These are phyloP conservation scores for Hypoxylon intermedium DNA, from an alignment of 495 filamentous ascomycete species.

Conservation along the genomic window DNA sequence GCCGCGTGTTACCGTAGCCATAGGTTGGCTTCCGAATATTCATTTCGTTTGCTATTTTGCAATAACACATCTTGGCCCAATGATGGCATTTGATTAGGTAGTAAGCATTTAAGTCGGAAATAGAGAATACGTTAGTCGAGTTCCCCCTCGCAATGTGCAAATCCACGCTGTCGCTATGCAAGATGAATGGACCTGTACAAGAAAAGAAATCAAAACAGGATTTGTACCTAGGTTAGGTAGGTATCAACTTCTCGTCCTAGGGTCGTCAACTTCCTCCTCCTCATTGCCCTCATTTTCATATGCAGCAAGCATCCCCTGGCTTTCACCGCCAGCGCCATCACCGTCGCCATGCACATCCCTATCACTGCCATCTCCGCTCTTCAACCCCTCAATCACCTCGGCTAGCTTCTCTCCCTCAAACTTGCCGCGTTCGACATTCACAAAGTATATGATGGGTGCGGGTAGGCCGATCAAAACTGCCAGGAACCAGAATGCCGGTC, in stretches of 20 bases:
- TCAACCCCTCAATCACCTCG: constrained; percentile 67
- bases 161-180: constrained; percentile 57
- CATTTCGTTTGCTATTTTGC: no score
- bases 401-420: constrained; percentile 76
- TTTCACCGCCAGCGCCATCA: constrained; percentile 33
- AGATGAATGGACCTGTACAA: constrained; percentile 5
- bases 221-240: no score
- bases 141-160: constrained; percentile 7
- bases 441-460: constrained; percentile 80
- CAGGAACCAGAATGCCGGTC: constrained; percentile 92
- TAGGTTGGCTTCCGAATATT: no score
- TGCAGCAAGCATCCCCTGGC: constrained; percentile 41
- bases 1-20: background rate
- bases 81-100: constrained; percentile 11
- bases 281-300: constrained; percentile 45
- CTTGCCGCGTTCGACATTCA: constrained; percentile 90
- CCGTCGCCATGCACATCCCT: constrained; percentile 9
- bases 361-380: constrained; percentile 41
- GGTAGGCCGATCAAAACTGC: constrained; percentile 82
- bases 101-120: background rate
- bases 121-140: no score
- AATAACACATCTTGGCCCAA: background rate
- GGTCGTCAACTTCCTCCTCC: constrained; percentile 6
- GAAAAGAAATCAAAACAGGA: background rate
- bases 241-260: constrained; percentile 6